Evolutionary conservation across 202 grass and related monocot species (phyloP), one percentile per base, ranked within the genome.

Genomic region (Hordeum pubiflorum): DNA sequence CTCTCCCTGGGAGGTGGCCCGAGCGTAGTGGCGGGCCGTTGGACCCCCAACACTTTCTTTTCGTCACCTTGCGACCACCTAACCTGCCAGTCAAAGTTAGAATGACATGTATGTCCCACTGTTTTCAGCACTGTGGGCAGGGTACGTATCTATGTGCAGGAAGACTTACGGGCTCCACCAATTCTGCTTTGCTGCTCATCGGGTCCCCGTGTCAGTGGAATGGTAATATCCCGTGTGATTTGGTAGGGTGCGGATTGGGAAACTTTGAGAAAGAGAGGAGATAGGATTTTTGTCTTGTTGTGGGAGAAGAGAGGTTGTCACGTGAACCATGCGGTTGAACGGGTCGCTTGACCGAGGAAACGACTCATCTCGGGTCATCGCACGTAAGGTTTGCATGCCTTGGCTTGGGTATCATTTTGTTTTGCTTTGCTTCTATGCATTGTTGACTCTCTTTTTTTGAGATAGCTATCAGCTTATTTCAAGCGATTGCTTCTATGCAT

Each of bases 11-110:
- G 50, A 50, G 24, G 77, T 79, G 61, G 54, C 17, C 52, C 81
- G 81, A 56, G 40, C 55, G 26, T 43, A 14, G 55, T 80, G 76
- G 62, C 18, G 50, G 71, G 70, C 81, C 86, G 36, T 32, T 69
- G 62, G 62, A 80, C 21, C 40, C 8, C 39, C n/a, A 15, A 31
- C 0, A 13, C 4, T 9, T 1, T 18, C 4, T 59, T 81, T 74
- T 66, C 27, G 3, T 50, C 80, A 79, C 67, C 2, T 0, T 4
- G 1, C 0, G 1, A 1, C n/a, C 6, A 2, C 29, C 1, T 14
- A 60, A 22, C 39, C 0, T 2, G 1, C 4, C 0, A 13, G 0
- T 3, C 13, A 10, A 61, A 8, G 1, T 37, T 0, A 0, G 2
- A 0, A 48, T 87, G 58, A 83, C 80, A 56, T 0, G 0, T 0